phyloP scores from a whole-genome alignment of 2,329 filamentous ascomycete genomes.

The Calcarisporium arbuscula region DNA sequence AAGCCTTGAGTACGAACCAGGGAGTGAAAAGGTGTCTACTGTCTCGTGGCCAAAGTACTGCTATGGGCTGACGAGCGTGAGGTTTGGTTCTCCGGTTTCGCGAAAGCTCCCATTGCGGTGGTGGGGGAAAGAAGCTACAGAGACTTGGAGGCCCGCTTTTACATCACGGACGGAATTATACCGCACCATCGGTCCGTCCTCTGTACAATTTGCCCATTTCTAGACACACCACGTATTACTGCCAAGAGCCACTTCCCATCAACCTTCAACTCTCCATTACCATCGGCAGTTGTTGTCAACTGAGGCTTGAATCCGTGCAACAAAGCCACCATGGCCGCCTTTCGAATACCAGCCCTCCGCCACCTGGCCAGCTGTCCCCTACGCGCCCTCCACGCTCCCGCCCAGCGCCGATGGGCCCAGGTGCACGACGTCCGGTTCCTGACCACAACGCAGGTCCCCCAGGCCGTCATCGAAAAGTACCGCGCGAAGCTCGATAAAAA shows the following conservation, averaged over 20 bases:
- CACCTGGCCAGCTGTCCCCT: conserved; percentile 31
- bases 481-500: conserved; percentile 77
- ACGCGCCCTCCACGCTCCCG: conserved; percentile 21
- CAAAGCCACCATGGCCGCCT: conserved; percentile 37
- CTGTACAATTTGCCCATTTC: no score
- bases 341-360: conserved; percentile 42
- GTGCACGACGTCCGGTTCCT: conserved; percentile 90
- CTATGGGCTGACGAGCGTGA: no score
- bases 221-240: no score
- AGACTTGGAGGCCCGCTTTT: conserved; percentile 7
- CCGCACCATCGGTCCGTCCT: conserved; percentile 2
- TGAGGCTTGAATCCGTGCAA: not conserved
- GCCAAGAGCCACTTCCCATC: no score
- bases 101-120: conserved; percentile 5
- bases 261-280: no score
- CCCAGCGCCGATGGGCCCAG: conserved; percentile 75
- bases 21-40: no score
- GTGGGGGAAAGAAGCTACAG: conserved; percentile 8
- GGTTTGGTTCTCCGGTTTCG: no score
- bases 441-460: conserved; percentile 65
- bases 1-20: no score
- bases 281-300: not conserved
- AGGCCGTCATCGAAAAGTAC: conserved; percentile 76
- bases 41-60: no score
- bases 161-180: conserved; percentile 8